These are phyloP conservation scores for Debaryomyces tyrocola DNA, from an alignment of 805 yeast species.

Conservation along the genomic window DNA sequence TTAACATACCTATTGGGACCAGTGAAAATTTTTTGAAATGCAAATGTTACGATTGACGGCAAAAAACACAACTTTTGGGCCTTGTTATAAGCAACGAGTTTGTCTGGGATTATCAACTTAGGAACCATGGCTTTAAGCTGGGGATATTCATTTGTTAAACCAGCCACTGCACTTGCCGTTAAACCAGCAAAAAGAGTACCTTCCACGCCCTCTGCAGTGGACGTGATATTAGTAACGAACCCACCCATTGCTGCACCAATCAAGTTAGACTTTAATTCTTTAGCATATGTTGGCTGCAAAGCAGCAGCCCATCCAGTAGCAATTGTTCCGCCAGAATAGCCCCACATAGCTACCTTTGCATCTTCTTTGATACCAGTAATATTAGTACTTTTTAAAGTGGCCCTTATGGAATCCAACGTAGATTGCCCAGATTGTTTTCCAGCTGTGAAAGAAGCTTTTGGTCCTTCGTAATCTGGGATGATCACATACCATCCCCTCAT, in stretches of 20 bases:
- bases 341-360: constrained; percentile 29
- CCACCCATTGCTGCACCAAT: constrained; percentile 39
- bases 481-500: constrained; percentile 33
- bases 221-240: constrained; percentile 33
- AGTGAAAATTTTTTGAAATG: constrained; percentile 9
- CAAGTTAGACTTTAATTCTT: constrained; percentile 23
- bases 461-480: constrained; percentile 37
- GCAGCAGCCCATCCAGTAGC: constrained; percentile 41
- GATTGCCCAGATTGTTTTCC: constrained; percentile 32
- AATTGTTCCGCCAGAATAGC: constrained; percentile 41
- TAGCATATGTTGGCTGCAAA: constrained; percentile 36
- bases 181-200: constrained; percentile 31
- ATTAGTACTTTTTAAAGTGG: constrained; percentile 15
- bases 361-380: constrained; percentile 17
- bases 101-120: not conserved
- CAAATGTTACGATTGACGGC: constrained; percentile 5
- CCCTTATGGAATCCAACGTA: constrained; percentile 31
- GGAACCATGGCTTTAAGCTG: constrained; percentile 7
- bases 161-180: constrained; percentile 26
- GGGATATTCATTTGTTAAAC: constrained; percentile 33
- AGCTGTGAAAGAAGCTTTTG: constrained; percentile 29
- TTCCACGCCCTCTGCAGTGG: constrained; percentile 21
- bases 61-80: not conserved
- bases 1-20: constrained; percentile 11
- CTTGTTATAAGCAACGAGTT: constrained; percentile 3